Conservation (phyloP, 768 basidiomycete species). For the Scleroderma bovista region DNA sequence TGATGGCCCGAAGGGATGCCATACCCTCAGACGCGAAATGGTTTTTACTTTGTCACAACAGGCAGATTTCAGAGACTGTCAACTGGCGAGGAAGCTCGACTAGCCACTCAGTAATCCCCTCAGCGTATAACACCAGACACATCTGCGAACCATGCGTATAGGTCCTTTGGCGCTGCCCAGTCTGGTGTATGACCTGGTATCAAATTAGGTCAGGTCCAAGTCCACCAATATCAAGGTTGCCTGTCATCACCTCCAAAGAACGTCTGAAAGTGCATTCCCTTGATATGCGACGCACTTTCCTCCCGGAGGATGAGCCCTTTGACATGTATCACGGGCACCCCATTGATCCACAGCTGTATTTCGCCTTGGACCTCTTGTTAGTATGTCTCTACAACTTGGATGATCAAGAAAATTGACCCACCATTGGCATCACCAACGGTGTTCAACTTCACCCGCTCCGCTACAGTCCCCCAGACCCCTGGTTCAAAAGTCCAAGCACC, state of each 20-base stretch:
- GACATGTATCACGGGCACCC: constrained; percentile 47
- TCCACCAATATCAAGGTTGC: background rate
- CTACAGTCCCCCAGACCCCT: constrained; percentile 59
- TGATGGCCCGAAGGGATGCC: too few relatives aligned
- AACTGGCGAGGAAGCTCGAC: too few relatives aligned
- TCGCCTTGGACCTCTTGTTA: constrained; percentile 40
- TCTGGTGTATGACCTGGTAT: constrained; percentile 43
- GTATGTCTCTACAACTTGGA: background rate
- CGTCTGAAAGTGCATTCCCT: constrained; percentile 70
- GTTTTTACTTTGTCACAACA: too few relatives aligned
- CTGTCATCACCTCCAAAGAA: constrained; percentile 63
- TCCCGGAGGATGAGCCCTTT: constrained; percentile 44
- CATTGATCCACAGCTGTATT: constrained; percentile 61
- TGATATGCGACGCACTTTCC: constrained; percentile 37
- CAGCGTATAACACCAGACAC: constrained; percentile 39
- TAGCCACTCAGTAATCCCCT: too few relatives aligned
- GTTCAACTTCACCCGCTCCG: constrained; percentile 69
- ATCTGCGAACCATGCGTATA: constrained; percentile 55
- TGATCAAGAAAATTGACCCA: constrained; percentile 13
- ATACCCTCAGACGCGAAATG: too few relatives aligned
- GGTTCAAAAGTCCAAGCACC: constrained; percentile 52
- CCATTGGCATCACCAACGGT: constrained; percentile 55
- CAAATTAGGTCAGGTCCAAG: background rate
- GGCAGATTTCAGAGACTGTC: too few relatives aligned
- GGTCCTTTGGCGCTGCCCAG: constrained; percentile 60